Percentiles rank a stretch among this genome's conserved stretches.
Evolutionary conservation across 2,329 filamentous ascomycete genomes (phyloP).

Genomic region (Arthrinium puccinioides): DNA sequence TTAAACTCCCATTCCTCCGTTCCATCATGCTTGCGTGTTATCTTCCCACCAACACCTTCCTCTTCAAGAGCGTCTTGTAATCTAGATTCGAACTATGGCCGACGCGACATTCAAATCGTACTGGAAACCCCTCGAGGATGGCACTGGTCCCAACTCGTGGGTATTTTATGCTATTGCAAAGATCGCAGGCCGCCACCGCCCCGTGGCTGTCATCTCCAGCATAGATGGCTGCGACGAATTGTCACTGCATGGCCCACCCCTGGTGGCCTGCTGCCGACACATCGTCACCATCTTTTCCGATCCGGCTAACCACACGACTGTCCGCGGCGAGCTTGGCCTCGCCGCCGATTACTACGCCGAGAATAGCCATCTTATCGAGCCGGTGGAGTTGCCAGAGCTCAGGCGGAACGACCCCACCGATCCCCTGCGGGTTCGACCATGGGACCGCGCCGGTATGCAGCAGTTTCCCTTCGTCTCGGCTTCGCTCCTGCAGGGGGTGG

Average conservation of each 20-base stretch:
- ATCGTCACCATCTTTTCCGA: slow-evolving; percentile 13
- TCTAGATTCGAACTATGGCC: not conserved
- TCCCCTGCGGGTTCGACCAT: slow-evolving; percentile 5
- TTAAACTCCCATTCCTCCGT: too few relatives aligned
- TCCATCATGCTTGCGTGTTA: too few relatives aligned
- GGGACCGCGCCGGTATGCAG: slow-evolving; percentile 10
- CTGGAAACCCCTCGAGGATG: slow-evolving; percentile 4
- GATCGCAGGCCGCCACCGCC: slow-evolving; percentile 7
- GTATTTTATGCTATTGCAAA: slow-evolving; percentile 10
- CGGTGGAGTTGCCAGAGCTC: slow-evolving; percentile 3
- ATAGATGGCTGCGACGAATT: slow-evolving; percentile 1
- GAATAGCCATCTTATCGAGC: not conserved
- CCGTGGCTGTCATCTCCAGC: slow-evolving; percentile 11
- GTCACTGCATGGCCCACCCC: slow-evolving; percentile 9
- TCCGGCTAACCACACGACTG: slow-evolving; percentile 9
- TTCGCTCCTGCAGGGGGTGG: slow-evolving; percentile 11
- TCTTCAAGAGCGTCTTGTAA: too few relatives aligned
- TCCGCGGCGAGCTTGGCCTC: slow-evolving; percentile 10
- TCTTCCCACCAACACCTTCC: too few relatives aligned
- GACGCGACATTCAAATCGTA: slow-evolving; percentile 7
- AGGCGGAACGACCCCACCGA: not conserved
- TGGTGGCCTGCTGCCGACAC: slow-evolving; percentile 10
- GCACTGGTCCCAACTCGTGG: slow-evolving; percentile 10
- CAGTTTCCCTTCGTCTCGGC: slow-evolving; percentile 13
- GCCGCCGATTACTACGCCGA: slow-evolving; percentile 7